These are phyloP conservation scores for Salix purpurea DNA, from an alignment of 345 rosid species.

Conservation along the genomic window DNA sequence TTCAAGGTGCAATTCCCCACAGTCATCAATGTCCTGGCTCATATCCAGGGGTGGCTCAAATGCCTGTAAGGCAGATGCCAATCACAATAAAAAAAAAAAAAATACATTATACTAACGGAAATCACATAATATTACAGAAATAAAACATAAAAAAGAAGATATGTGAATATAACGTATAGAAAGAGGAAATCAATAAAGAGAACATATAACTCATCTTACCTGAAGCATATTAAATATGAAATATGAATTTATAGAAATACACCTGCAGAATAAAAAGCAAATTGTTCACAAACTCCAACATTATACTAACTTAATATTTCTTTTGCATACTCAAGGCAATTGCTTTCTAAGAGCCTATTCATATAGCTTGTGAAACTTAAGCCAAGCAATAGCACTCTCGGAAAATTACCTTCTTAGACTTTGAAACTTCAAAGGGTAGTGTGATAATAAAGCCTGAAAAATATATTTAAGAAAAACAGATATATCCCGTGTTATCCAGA, in stretches of 20 bases:
- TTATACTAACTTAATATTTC: background rate
- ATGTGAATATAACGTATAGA: background rate
- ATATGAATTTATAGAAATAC: constrained; percentile 68
- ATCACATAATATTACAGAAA: background rate
- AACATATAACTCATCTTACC: constrained; percentile 39
- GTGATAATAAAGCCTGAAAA: constrained; percentile 67
- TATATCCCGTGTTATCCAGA: background rate
- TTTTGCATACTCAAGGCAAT: background rate
- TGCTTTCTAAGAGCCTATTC: background rate
- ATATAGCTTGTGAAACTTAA: background rate
- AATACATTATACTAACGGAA: background rate
- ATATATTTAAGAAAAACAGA: background rate
- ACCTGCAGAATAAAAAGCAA: constrained; percentile 50
- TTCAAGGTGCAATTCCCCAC: constrained; percentile 41
- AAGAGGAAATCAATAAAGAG: background rate
- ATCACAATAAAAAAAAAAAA: constrained; percentile 3
- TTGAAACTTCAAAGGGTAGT: constrained; percentile 61
- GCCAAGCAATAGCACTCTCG: background rate
- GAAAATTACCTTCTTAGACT: constrained; percentile 53
- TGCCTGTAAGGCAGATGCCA: constrained; percentile 52
- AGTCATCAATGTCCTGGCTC: constrained; percentile 63
- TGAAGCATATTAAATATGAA: constrained; percentile 87
- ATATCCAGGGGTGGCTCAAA: constrained; percentile 97
- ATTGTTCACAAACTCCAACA: background rate
- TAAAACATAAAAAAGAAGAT: background rate